A percentile compares a stretch with the other conserved stretches of the same genome.
These are phyloP conservation scores for Alternaria sp. DNA, from an alignment of 2,329 filamentous ascomycete species.

Conservation along the genomic window DNA sequence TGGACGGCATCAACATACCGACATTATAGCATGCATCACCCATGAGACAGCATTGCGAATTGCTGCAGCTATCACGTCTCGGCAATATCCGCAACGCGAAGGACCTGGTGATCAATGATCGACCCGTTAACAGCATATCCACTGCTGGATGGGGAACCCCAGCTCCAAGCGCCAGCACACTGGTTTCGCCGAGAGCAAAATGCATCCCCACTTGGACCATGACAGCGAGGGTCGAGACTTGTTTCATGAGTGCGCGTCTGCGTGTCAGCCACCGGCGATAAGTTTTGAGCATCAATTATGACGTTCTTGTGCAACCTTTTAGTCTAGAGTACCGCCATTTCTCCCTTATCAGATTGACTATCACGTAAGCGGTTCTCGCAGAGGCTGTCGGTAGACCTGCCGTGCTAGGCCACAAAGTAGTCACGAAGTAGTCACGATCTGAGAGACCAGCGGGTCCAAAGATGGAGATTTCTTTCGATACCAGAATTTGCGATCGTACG, in stretches of 20 bases:
- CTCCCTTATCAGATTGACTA: background rate
- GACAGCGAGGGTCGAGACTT: conserved; percentile 1
- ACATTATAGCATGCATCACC: conserved; percentile 1
- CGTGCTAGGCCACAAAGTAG: background rate
- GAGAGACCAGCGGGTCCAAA: background rate
- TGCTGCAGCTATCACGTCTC: background rate
- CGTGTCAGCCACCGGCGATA: background rate
- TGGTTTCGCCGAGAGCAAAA: conserved; percentile 2
- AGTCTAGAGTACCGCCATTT: conserved; percentile 41
- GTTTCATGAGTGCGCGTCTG: background rate
- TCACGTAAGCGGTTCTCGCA: conserved; percentile 49
- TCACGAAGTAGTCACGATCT: background rate
- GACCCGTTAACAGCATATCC: conserved; percentile 23
- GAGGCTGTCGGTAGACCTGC: conserved; percentile 16
- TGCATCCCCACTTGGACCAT: conserved; percentile 3
- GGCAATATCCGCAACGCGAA: conserved; percentile 7
- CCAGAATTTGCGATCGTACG: background rate
- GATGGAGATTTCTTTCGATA: background rate
- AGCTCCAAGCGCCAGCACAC: conserved; percentile 13
- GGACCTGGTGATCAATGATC: conserved; percentile 27
- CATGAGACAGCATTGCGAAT: conserved; percentile 2
- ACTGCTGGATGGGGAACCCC: conserved; percentile 17
- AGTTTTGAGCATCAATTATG: background rate
- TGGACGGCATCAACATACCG: background rate
- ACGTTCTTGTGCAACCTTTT: background rate